A percentile compares a stretch with the other conserved stretches of the same genome.
Evolutionary conservation across 495 filamentous ascomycete species (phyloP).

Genomic region (Daldinia loculata): DNA sequence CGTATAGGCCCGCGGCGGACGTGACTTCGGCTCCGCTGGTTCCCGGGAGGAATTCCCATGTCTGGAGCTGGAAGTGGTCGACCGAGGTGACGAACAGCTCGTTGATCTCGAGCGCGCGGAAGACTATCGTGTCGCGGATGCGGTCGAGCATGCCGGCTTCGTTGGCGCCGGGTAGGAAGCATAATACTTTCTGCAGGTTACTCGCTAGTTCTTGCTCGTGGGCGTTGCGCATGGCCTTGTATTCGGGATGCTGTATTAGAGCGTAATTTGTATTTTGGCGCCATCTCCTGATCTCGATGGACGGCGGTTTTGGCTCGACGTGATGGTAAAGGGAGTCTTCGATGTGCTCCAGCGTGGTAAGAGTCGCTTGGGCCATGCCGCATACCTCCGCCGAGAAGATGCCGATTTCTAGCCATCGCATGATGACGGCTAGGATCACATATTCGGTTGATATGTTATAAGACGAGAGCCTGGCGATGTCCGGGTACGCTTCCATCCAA

Average conservation of each 20-base stretch:
- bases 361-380: background rate
- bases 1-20: background rate
- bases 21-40: too few relatives aligned
- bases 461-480: slow-evolving; percentile 6
- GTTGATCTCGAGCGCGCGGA: background rate
- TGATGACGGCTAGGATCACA: background rate
- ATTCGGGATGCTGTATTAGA: background rate
- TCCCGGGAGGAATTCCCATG: background rate
- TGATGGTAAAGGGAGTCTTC: background rate
- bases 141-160: background rate
- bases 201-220: background rate
- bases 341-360: background rate
- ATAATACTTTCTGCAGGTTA: background rate
- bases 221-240: background rate
- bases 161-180: background rate
- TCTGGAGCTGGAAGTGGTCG: background rate
- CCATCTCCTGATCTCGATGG: background rate
- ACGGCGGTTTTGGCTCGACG: background rate
- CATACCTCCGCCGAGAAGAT: background rate
- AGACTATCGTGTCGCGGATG: background rate
- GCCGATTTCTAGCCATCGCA: background rate
- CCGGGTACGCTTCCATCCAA: slow-evolving; percentile 1
- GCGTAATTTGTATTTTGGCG: background rate
- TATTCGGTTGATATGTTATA: background rate
- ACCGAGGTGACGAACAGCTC: background rate